Evolutionary conservation across 2,329 filamentous ascomycete genomes (phyloP), one percentile per base, ranked within the genome.

Genomic region (Arthrobotrys entomopaga): DNA sequence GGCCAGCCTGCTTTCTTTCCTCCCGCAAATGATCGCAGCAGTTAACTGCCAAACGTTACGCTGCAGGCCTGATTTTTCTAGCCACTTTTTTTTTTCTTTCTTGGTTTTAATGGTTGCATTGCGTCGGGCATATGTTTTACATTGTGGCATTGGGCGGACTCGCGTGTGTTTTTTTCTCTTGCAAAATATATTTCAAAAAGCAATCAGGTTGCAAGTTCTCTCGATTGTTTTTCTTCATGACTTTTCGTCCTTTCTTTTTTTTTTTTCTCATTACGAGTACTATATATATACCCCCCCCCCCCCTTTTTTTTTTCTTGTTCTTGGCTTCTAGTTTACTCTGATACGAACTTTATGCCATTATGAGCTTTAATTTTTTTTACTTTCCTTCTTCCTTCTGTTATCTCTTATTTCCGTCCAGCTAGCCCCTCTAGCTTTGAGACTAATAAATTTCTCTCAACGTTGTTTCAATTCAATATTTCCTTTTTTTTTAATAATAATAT

Each of bases 261-360:
- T 46, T 26, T 49, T 50, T 40, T 57, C 49, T n/a, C 29, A 50
- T 53, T 7, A 71, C 53, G 58, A 61, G 52, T 54, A 65, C 63
- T 48, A 54, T 60, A 42, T 76, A 67, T 46, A 46, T 46, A 50
- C 53, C 46, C 48, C 61, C n/a, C n/a, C n/a, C n/a, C n/a, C n/a
- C n/a, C n/a, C n/a, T n/a, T 64, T 24, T 66, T 53, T 49, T 48
- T 76, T 58, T 66, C 54, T 63, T 65, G 60, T 61, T 49, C 34
- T 26, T 54, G 49, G 22, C 40, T n/a, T 22, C 54, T 42, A 26
- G n/a, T n/a, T n/a, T n/a, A n/a, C n/a, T n/a, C n/a, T 20, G 15
- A 53, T 34, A 50, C 19, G 20, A 13, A 46, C 42, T 13, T 46
- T 1, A n/a, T 8, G 16, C 42, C 8, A 46, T 46, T 15, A n/a